Evolutionary conservation across 2,329 filamentous ascomycete genomes (phyloP).

Genomic region (Fusarium virguliforme): DNA sequence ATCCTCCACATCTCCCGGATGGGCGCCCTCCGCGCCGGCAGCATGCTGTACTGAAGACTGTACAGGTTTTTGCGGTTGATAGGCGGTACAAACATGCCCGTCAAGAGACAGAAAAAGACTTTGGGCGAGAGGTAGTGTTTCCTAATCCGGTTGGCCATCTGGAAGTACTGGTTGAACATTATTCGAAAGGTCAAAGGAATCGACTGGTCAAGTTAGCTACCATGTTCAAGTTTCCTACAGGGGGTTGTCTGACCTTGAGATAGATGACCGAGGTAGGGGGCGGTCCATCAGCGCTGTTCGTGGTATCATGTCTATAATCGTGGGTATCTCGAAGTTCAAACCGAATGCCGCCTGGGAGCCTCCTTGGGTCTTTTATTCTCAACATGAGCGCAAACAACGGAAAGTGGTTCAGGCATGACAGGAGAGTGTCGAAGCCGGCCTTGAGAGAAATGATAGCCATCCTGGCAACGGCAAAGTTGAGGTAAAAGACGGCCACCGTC

Average conservation of each 20-base stretch:
- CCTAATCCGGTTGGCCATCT: conserved; percentile 90
- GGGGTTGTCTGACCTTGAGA: conserved; percentile 75
- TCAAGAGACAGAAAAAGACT: conserved; percentile 89
- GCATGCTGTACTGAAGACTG: conserved; percentile 97
- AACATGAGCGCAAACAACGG: conserved; percentile 98
- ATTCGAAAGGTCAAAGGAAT: conserved; percentile 91
- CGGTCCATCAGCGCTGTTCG: conserved; percentile 63
- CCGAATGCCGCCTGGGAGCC: conserved; percentile 88
- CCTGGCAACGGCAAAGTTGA: conserved; percentile 93
- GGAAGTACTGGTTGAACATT: conserved; percentile 98
- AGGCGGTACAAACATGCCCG: conserved; percentile 93
- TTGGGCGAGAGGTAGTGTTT: conserved; percentile 95
- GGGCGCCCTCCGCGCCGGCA: conserved; percentile 84
- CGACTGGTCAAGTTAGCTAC: conserved; percentile 69
- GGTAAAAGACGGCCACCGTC: conserved; percentile 95
- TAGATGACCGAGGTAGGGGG: conserved; percentile 86
- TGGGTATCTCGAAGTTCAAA: conserved; percentile 89
- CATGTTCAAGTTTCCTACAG: background rate
- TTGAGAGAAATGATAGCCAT: conserved; percentile 97
- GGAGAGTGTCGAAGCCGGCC: conserved; percentile 88
- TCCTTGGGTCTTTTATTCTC: conserved; percentile 90
- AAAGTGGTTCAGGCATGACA: conserved; percentile 97
- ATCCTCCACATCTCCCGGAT: conserved; percentile 90
- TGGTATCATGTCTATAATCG: conserved; percentile 61
- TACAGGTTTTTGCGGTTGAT: conserved; percentile 96